Evolutionary conservation across 1,284 basidiomycete genomes (phyloP).

Genomic region (Cystobasidiaceae sp.): DNA sequence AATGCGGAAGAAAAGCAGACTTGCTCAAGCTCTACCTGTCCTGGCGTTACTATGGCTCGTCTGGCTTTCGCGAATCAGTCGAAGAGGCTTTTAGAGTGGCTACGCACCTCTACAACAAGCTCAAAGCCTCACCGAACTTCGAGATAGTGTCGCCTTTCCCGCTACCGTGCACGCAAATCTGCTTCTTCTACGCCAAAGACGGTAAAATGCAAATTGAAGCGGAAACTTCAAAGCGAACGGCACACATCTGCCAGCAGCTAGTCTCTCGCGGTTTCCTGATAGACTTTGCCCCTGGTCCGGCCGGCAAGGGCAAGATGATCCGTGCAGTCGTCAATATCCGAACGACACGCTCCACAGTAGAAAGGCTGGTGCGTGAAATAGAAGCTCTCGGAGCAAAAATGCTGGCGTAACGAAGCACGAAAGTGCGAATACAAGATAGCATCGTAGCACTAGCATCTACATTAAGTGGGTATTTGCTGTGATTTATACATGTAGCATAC

Average conservation of each 20-base stretch:
- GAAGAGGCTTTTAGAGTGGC: conserved; percentile 41
- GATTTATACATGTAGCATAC: too few relatives aligned
- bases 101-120: conserved; percentile 31
- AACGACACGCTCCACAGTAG: not conserved
- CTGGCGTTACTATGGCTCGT: conserved; percentile 47
- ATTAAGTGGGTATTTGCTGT: too few relatives aligned
- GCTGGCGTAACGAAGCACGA: too few relatives aligned
- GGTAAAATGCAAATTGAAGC: not conserved
- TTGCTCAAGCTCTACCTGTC: conserved; percentile 49
- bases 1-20: conserved; percentile 48
- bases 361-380: not conserved
- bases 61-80: conserved; percentile 43
- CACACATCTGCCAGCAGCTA: conserved; percentile 34
- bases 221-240: conserved; percentile 27
- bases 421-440: too few relatives aligned
- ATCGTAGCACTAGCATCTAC: too few relatives aligned
- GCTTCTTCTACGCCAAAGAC: conserved; percentile 40
- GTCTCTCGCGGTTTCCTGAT: conserved; percentile 39
- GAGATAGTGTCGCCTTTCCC: conserved; percentile 36
- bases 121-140: conserved; percentile 32
- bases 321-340: not conserved
- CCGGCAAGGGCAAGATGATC: conserved; percentile 7
- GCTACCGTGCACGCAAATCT: conserved; percentile 30
- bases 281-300: conserved; percentile 41
- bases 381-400: not conserved